These are phyloP conservation scores for Pseudotulostoma volvatum DNA, from an alignment of 495 filamentous ascomycete genomes.

Conservation along the genomic window DNA sequence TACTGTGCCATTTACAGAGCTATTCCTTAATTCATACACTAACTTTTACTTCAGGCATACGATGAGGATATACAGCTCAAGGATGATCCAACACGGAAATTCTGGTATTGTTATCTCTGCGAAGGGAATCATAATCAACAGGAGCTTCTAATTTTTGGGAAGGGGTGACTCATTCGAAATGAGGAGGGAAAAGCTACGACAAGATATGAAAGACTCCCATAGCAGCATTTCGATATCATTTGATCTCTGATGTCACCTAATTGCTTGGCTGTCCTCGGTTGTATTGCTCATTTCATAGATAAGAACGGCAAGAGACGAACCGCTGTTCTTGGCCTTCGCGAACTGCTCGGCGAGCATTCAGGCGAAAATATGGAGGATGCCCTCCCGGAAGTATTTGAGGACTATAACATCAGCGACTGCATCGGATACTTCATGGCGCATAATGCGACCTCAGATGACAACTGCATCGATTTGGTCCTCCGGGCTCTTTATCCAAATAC, in stretches of 20 bases:
- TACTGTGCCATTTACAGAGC: too few species aligned
- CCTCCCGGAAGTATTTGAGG: not conserved
- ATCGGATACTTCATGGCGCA: constrained; percentile 1
- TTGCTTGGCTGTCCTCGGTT: not conserved
- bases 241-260: not conserved
- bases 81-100: not conserved
- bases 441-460: not conserved
- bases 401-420: not conserved
- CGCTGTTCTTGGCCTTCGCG: not conserved
- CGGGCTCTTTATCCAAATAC: not conserved
- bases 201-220: not conserved
- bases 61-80: not conserved
- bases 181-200: not conserved
- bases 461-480: not conserved
- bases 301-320: not conserved
- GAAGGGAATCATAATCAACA: not conserved
- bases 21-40: too few species aligned
- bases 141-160: not conserved
- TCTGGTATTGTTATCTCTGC: not conserved
- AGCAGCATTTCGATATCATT: not conserved
- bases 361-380: constrained; percentile 1
- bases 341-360: not conserved
- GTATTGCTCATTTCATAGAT: not conserved
- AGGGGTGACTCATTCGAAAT: not conserved
- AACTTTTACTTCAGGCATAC: not conserved